Evolutionary conservation across 2,329 filamentous ascomycete species (phyloP).

Genomic region (Pseudogymnoascus sp.): DNA sequence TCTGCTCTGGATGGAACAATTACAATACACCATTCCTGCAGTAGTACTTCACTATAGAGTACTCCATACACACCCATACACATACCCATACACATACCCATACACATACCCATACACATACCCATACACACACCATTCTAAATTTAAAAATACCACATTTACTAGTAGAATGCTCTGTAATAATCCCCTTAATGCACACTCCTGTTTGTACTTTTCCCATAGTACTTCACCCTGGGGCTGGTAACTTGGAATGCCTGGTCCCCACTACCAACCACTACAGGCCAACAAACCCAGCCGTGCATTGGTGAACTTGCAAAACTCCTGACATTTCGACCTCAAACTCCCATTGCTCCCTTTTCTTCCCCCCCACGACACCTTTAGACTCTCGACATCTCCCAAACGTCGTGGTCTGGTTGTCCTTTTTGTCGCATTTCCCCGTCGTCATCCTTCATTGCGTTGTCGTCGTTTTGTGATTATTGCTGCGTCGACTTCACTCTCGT

Average conservation of each 20-base stretch:
- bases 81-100: neutral
- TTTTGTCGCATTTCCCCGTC: slow-evolving; percentile 17
- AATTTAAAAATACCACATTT: neutral
- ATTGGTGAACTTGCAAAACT: neutral
- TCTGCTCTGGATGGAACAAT: neutral
- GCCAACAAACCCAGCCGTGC: neutral
- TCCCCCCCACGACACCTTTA: neutral
- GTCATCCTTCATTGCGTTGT: slow-evolving; percentile 12
- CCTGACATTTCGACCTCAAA: slow-evolving; percentile 10
- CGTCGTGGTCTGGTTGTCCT: slow-evolving; percentile 11
- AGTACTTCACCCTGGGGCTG: neutral
- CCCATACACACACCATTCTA: neutral
- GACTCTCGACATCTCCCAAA: slow-evolving; percentile 9
- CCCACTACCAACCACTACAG: neutral
- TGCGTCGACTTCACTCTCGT: slow-evolving; percentile 1
- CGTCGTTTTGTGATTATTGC: slow-evolving; percentile 12
- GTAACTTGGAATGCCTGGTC: neutral
- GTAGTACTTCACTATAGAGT: neutral
- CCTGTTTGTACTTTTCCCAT: neutral
- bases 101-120: too few species aligned
- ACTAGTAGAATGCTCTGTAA: neutral
- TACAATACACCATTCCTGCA: neutral
- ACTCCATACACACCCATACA: neutral
- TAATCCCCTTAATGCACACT: neutral
- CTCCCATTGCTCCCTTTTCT: slow-evolving; percentile 7